phyloP scores from a whole-genome alignment of 1,139 yeast genomes.

The Kluyveromyces marxianus region DNA sequence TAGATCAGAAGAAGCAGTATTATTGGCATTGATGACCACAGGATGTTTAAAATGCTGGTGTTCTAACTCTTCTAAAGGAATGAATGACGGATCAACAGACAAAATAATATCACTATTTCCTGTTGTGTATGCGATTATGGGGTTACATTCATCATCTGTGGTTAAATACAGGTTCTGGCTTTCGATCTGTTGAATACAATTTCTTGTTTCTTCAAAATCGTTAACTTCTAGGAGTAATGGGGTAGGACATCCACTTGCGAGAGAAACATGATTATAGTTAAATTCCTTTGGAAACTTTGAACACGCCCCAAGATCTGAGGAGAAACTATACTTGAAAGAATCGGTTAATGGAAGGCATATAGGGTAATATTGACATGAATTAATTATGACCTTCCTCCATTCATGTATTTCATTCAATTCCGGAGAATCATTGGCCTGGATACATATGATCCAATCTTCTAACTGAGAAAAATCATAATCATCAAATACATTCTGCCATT shows the following conservation, averaged over 20 bases:
- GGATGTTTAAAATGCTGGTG: not conserved
- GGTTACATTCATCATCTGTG: conserved; percentile 4
- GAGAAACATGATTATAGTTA: not conserved
- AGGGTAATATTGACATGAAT: not conserved
- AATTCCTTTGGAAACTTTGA: not conserved
- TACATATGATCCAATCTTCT: not conserved
- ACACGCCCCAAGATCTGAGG: not conserved
- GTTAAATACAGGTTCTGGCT: conserved; percentile 1
- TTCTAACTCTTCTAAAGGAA: not conserved
- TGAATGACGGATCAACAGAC: not conserved
- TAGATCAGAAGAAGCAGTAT: not conserved
- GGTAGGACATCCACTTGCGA: conserved; percentile 7
- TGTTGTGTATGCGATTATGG: conserved; percentile 5
- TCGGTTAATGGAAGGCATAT: not conserved
- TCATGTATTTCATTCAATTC: not conserved
- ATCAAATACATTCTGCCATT: not conserved
- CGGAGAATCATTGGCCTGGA: not conserved
- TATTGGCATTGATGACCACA: not conserved
- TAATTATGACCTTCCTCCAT: not conserved
- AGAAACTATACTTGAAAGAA: not conserved
- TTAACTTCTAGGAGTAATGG: not conserved
- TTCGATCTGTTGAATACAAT: not conserved
- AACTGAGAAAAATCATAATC: not conserved
- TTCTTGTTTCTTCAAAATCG: not conserved
- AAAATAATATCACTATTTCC: conserved; percentile 4